Evolutionary conservation across 345 rosid genomes (phyloP), one percentile per base, ranked within the genome.

Genomic region (Linum lewisii): DNA sequence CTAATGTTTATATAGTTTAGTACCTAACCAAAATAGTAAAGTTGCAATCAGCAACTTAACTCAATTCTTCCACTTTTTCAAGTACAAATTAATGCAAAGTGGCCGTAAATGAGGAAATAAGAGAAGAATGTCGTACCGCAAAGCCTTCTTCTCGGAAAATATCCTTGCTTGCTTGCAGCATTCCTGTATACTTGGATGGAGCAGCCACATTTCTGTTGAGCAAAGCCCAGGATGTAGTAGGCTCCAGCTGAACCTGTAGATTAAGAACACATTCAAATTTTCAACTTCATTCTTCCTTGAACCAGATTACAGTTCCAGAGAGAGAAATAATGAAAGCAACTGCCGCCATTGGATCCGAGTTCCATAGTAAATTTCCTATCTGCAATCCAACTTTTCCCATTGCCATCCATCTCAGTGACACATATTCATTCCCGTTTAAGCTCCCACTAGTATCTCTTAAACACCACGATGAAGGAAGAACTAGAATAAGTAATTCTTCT

Each of bases 101-200:
- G 22, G 32, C 18, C 11, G 10, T 22, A 68, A 49, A 19, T 8
- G 16, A 18, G 51, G 7, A 29, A 29, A 29, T 29, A 52, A 24
- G 62, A 15, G 32, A 25, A 0, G 47, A 42, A 42, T 54, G 68
- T 61, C 80, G 7, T 75, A 89, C 96, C 82, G 77, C 76, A 18
- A 92, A 78, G 58, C 99, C 97, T 79, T 92, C 99, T 73, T 92
- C 99, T 75, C 87, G 80, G 26, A 82, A 83, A 23, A 93, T 93
- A 58, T 93, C 94, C 81, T 74, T 93, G 3, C 91, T 69, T 15
- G 99, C 99, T 65, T 93, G 99, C 37, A 83, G 34, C 84, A 89
- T 78, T 58, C 99, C 97, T 37, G 89, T 93, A 69, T 93, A 93
- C 73, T 89, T 93, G 18, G 99, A 83, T 45, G 89, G 66, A 64